Evolutionary conservation across 2,329 filamentous ascomycete genomes (phyloP), one percentile per base, ranked within the genome.

Genomic region (Drechslera avenae): DNA sequence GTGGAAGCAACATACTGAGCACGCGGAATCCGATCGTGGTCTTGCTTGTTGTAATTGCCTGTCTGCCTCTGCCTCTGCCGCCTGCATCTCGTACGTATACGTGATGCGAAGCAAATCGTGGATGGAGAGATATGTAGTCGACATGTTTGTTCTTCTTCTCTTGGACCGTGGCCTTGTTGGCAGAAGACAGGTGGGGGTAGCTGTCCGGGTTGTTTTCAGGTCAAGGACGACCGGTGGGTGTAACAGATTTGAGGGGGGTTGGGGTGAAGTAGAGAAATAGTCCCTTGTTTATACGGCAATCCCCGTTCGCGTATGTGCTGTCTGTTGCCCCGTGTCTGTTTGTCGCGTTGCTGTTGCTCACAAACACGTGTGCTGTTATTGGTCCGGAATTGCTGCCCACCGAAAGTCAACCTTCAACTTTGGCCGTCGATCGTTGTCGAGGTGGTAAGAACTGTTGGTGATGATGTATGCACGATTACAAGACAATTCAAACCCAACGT

Each of bases 31-130:
- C 6, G 56, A 57, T 8, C 60, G 59, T 14, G 55, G 57, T 40
- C 62, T 46, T 13, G 37, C 13, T 26, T 23, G 18, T 13, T 23
- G 28, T 14, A 19, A 13, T 17, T 43, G 49, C 37, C 26, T 16
- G n/a, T 18, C 19, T 21, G 57, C 56, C 40, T 59, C 54, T 28
- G 53, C 55, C 40, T 63, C 58, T 9, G 61, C 35, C 7, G 62
- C 62, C 37, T 57, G 60, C n/a, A 62, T 56, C 49, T 71, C 68
- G 44, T 71, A 71, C 1, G 61, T 65, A 42, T 69, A 69, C 16
- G 68, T 69, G 50, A 71, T 69, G 54, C 68, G 68, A 13, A 71
- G 60, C 8, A 71, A 52, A 35, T 71, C 68, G 55, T 70, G 59
- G 35, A 71, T 51, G 7, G 66, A 61, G 4, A 71, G 48, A 46